Evolutionary conservation across 805 yeast genomes (phyloP).

Genomic region (Saccharomycopsis oosterbeekiorum): DNA sequence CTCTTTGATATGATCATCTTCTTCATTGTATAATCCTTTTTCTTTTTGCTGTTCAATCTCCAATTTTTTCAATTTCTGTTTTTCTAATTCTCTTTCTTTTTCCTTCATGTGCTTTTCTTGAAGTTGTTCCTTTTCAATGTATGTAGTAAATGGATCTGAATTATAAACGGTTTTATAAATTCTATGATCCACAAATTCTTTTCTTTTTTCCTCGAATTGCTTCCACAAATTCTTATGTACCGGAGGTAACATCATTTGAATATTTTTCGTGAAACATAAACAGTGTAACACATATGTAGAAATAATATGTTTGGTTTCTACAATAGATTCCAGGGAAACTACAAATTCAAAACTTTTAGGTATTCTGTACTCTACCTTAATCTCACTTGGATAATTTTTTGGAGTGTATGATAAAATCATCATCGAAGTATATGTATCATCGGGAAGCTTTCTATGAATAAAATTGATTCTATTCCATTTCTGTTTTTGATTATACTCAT

Average conservation of each 20-base stretch:
- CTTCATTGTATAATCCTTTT: not conserved
- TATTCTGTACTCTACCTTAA: constrained; percentile 46
- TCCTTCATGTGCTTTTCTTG: constrained; percentile 31
- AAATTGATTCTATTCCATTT: constrained; percentile 86
- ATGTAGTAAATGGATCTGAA: constrained; percentile 67
- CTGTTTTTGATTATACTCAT: constrained; percentile 78
- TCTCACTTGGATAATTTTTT: constrained; percentile 36
- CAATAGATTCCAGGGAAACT: constrained; percentile 64
- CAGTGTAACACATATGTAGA: constrained; percentile 84
- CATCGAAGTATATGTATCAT: constrained; percentile 53
- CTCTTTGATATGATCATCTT: not conserved
- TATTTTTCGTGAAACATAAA: constrained; percentile 67
- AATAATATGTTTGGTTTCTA: constrained; percentile 83
- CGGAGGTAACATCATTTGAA: constrained; percentile 81
- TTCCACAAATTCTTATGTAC: constrained; percentile 75
- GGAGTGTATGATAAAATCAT: constrained; percentile 47
- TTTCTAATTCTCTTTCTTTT: constrained; percentile 38
- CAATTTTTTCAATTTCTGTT: constrained; percentile 5
- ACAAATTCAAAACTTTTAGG: constrained; percentile 19
- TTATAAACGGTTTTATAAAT: constrained; percentile 47
- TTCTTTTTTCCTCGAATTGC: constrained; percentile 54
- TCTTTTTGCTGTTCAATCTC: constrained; percentile 1
- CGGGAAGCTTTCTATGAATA: constrained; percentile 47
- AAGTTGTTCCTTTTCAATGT: constrained; percentile 41
- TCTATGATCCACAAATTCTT: constrained; percentile 34